These are phyloP conservation scores for Cyanodermella asteris DNA, from an alignment of 2,329 filamentous ascomycete genomes.

Conservation along the genomic window DNA sequence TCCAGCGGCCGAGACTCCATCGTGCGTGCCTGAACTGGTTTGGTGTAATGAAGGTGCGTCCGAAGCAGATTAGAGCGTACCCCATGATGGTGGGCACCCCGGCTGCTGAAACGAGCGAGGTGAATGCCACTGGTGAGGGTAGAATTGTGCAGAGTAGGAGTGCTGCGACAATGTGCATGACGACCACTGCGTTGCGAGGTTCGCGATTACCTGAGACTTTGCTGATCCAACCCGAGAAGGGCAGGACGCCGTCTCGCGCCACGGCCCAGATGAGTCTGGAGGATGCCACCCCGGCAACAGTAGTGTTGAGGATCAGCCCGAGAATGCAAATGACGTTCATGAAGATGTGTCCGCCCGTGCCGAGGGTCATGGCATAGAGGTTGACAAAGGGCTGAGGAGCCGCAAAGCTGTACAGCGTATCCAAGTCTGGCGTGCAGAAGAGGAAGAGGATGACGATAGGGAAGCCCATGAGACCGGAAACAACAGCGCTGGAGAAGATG, in stretches of 20 bases:
- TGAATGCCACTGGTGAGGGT: too few relatives aligned
- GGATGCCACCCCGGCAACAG: slow-evolving; percentile 9
- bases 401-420: slow-evolving; percentile 13
- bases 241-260: slow-evolving; percentile 37
- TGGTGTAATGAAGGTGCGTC: slow-evolving; percentile 25
- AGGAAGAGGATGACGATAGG: slow-evolving; percentile 19
- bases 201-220: too few relatives aligned
- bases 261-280: slow-evolving; percentile 42
- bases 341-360: slow-evolving; percentile 16
- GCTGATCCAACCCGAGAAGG: slow-evolving; percentile 35
- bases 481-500: slow-evolving; percentile 18
- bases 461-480: slow-evolving; percentile 17
- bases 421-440: slow-evolving; percentile 17
- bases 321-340: slow-evolving; percentile 19
- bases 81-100: slow-evolving; percentile 29
- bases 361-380: slow-evolving; percentile 17
- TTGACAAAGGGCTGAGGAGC: slow-evolving; percentile 18
- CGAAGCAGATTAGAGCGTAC: slow-evolving; percentile 29
- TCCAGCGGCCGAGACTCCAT: slow-evolving; percentile 24
- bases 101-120: too few relatives aligned
- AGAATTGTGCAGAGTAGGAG: too few relatives aligned
- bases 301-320: slow-evolving; percentile 11
- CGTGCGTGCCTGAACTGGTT: slow-evolving; percentile 24
- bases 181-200: too few relatives aligned
- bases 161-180: too few relatives aligned